phyloP scores from a whole-genome alignment of 2,329 filamentous ascomycete genomes.

The Aspergillus transmontanensis region DNA sequence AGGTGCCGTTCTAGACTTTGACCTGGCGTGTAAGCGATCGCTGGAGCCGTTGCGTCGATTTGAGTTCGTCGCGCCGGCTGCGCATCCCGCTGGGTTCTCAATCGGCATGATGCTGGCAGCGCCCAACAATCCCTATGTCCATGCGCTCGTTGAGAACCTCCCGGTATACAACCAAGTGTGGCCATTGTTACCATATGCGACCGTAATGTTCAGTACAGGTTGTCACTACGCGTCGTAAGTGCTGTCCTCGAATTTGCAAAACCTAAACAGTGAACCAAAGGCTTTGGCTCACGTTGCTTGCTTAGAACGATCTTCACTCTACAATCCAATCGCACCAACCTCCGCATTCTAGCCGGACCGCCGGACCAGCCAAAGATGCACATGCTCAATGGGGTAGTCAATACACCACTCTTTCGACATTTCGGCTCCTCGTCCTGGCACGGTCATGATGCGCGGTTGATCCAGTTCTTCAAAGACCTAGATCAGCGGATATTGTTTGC shows the following conservation, averaged over 20 bases:
- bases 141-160: conserved; percentile 37
- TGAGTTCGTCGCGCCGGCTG: conserved; percentile 45
- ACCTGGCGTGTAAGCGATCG: conserved; percentile 43
- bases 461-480: conserved; percentile 14
- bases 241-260: neutral
- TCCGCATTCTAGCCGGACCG: conserved; percentile 42
- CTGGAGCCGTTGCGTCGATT: conserved; percentile 45
- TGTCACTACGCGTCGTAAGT: conserved; percentile 47
- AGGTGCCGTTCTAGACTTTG: conserved; percentile 38
- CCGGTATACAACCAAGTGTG: conserved; percentile 40
- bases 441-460: conserved; percentile 36
- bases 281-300: neutral
- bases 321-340: conserved; percentile 32
- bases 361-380: conserved; percentile 32
- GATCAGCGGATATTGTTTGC: neutral
- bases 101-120: conserved; percentile 48
- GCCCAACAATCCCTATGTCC: conserved; percentile 37
- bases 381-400: conserved; percentile 43
- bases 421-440: conserved; percentile 49
- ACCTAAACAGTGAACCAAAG: too few species aligned
- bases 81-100: conserved; percentile 45
- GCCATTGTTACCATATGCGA: conserved; percentile 45
- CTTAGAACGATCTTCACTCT: conserved; percentile 40
- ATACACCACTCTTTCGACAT: conserved; percentile 46
- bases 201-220: conserved; percentile 49